Percentiles rank a stretch among this genome's conserved stretches.
Conservation (phyloP, 169 alveolate species). For the Toxoplasma gondii region DNA sequence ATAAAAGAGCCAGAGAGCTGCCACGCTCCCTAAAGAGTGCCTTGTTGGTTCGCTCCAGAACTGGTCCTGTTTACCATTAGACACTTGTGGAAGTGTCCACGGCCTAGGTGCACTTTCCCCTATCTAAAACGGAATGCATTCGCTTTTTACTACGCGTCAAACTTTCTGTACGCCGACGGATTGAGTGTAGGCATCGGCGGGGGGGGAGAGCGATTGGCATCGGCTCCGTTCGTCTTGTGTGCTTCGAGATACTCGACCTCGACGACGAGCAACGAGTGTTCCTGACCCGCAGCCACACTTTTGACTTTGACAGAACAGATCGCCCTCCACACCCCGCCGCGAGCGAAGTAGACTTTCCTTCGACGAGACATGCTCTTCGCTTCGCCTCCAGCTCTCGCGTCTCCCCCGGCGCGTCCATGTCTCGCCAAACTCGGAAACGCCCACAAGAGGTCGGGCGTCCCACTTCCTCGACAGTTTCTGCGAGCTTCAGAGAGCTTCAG, state of each 20-base stretch:
- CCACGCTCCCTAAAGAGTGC: too few relatives aligned
- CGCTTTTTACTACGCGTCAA: too few relatives aligned
- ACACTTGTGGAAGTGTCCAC: too few relatives aligned
- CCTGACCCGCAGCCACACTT: conserved; percentile 19
- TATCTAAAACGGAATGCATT: too few relatives aligned
- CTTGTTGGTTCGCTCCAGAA: too few relatives aligned
- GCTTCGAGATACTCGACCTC: conserved; percentile 33
- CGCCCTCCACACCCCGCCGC: neutral
- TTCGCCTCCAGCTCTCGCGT: neutral
- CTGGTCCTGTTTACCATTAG: too few relatives aligned
- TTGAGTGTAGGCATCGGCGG: neutral
- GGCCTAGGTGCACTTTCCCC: too few relatives aligned
- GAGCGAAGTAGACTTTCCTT: neutral
- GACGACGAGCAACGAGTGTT: conserved; percentile 2
- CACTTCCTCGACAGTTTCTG: neutral
- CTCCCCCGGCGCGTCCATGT: neutral
- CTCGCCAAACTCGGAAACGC: neutral
- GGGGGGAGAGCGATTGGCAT: neutral
- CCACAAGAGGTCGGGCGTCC: neutral
- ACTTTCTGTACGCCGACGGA: too few relatives aligned
- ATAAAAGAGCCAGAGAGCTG: too few relatives aligned
- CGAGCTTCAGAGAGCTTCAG: neutral
- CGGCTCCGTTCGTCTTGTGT: neutral
- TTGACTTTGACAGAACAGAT: neutral
- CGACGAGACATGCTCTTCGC: neutral